Base-by-base conservation (phyloP, 768 basidiomycete genomes). In the Boletellus ananas region DNA sequence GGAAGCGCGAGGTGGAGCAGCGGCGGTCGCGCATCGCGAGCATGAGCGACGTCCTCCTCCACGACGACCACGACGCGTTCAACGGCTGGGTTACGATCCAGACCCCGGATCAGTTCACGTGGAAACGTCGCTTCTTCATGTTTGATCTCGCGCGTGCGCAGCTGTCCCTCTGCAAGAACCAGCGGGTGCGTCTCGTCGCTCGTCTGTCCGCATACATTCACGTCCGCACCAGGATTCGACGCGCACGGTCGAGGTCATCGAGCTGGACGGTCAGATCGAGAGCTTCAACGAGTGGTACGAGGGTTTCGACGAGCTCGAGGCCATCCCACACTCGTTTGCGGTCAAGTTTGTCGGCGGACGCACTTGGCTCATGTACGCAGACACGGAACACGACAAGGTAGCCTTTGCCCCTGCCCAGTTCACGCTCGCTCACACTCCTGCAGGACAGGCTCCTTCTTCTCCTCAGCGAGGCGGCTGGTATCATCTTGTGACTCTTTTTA, bases 101-200 rank as follows among this genome's bases (percentile, higher is more conserved):
- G 59, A 74, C 76, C 3, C 69, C 70, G 25, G 78, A 79, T 13
- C 72, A 71, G 3, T 64, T 81, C 47, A 68, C 74, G 1, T 87
- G 85, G 85, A 81, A 80, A 57, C 72, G 85, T 50, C 71, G 83
- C n/a, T 85, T 77, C 57, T 84, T 76, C 65, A 78, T 75, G 63
- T 76, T 85, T 41, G 67, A 67, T 43, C 60, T 74, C 45, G 75
- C 72, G 14, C 72, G 70, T 20, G 68, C 68, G 0, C 58, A 60
- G 7, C 54, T 80, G 29, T 71, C 73, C 45, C 70, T 87, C 36
- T 81, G 77, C 58, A 73, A 74, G 36, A 79, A 71, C 60, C 74
- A 73, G 31, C 74, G 79, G 67, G 84, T 80, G 50, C 45, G 72
- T 57, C 2, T 3, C 21, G 3, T 6, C 4, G 7, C 2, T 10